Percentiles rank a stretch among this genome's conserved stretches.
These are phyloP conservation scores for grape (Vitis vinifera) DNA, from an alignment of 164 flowering plant genomes.

Conservation along the genomic window DNA sequence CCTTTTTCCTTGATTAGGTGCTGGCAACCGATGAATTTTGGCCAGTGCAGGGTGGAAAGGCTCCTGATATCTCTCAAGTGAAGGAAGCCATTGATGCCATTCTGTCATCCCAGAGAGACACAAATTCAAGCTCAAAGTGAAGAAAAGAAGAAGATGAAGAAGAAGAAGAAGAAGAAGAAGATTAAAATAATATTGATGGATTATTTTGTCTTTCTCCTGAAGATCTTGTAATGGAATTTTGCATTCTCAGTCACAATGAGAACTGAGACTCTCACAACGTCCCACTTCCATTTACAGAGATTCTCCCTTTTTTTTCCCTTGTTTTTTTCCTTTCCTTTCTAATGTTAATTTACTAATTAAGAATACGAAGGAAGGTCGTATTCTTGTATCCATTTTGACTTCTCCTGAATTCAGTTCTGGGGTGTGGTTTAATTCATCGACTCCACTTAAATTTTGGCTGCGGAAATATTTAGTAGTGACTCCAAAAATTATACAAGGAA, in stretches of 20 bases:
- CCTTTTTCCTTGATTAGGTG: constrained; percentile 39
- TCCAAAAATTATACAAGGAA: too few relatives aligned
- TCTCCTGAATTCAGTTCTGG: not conserved
- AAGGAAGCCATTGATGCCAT: constrained; percentile 95
- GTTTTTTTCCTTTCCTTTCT: not conserved
- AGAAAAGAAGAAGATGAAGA: not conserved
- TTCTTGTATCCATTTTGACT: not conserved
- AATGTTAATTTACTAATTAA: not conserved
- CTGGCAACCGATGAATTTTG: constrained; percentile 97
- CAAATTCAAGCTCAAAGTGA: constrained; percentile 50
- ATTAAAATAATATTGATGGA: not conserved
- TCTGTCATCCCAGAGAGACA: constrained; percentile 65
- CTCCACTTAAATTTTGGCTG: too few relatives aligned
- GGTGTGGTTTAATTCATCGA: too few relatives aligned
- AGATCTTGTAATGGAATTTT: constrained; percentile 7
- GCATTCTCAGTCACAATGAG: not conserved
- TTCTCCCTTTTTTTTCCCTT: not conserved
- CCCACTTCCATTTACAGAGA: not conserved
- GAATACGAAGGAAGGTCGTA: not conserved
- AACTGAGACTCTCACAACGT: not conserved
- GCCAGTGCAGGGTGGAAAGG: constrained; percentile 93
- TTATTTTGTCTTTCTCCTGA: not conserved
- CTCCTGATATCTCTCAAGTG: constrained; percentile 89
- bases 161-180: not conserved
- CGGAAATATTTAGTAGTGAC: too few relatives aligned